A percentile compares a stretch with the other conserved stretches of the same genome.
Evolutionary conservation across 2,329 filamentous ascomycete species (phyloP).

Genomic region (Alternaria triticina): DNA sequence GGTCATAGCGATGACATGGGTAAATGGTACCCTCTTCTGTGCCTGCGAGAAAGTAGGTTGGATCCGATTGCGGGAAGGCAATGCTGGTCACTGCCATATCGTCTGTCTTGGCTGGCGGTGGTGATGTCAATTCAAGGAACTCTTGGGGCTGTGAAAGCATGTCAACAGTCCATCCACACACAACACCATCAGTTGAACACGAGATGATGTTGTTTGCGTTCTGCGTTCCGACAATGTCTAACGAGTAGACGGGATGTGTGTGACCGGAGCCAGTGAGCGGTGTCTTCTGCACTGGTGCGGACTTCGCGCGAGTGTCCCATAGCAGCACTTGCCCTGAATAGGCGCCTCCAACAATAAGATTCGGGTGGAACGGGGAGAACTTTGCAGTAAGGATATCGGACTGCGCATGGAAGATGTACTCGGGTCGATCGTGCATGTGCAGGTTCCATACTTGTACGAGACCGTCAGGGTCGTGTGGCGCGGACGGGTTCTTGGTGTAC

Average conservation of each 20-base stretch:
- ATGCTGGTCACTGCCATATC: conserved; percentile 94
- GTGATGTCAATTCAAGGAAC: conserved; percentile 84
- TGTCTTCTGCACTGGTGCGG: conserved; percentile 87
- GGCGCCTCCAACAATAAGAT: conserved; percentile 92
- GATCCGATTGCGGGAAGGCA: conserved; percentile 92
- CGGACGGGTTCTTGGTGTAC: conserved; percentile 96
- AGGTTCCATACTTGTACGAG: conserved; percentile 97
- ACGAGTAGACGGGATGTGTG: conserved; percentile 93
- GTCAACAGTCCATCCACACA: conserved; percentile 97
- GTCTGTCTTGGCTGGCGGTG: conserved; percentile 80
- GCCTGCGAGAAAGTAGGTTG: conserved; percentile 95
- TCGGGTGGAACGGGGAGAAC: conserved; percentile 98
- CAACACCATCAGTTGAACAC: conserved; percentile 92
- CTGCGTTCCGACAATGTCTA: conserved; percentile 95
- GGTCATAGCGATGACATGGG: conserved; percentile 95
- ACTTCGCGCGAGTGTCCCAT: conserved; percentile 92
- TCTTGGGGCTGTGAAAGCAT: conserved; percentile 98
- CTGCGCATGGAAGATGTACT: conserved; percentile 96
- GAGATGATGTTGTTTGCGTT: conserved; percentile 99
- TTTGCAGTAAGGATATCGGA: conserved; percentile 95
- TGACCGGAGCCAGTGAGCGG: conserved; percentile 93
- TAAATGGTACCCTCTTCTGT: conserved; percentile 97
- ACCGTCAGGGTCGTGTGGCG: conserved; percentile 91
- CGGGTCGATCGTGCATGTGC: conserved; percentile 90
- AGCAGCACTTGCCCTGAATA: conserved; percentile 96